Conservation (phyloP, 441 rosid species). For the Croton setiger region DNA sequence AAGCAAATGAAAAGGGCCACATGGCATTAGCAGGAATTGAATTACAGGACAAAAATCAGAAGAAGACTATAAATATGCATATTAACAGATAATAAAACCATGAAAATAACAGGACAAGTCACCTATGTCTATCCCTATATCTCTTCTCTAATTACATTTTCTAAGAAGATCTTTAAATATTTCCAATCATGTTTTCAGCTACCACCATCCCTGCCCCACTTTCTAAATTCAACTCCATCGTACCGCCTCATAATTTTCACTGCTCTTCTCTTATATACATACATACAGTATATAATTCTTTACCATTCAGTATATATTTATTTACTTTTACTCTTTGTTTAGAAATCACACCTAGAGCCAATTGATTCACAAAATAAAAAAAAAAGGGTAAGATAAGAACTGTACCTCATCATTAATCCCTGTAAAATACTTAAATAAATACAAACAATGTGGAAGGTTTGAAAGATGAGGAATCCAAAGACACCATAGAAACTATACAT, state of each 20-base stretch:
- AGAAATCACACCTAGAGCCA: too few relatives aligned
- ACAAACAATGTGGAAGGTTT: too few relatives aligned
- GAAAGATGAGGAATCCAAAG: too few relatives aligned
- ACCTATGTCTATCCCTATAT: background rate
- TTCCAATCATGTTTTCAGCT: slow-evolving; percentile 15
- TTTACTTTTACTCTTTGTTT: too few relatives aligned
- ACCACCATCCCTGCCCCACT: background rate
- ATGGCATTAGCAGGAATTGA: background rate
- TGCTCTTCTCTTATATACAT: background rate
- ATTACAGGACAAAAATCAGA: background rate
- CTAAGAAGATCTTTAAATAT: slow-evolving; percentile 2
- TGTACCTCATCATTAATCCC: too few relatives aligned
- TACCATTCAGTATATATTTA: too few relatives aligned
- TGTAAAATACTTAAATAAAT: too few relatives aligned
- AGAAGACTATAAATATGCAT: background rate
- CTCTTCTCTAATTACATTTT: background rate
- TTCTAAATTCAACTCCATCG: background rate
- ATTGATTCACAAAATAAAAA: too few relatives aligned
- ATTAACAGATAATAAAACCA: background rate
- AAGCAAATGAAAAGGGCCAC: too few relatives aligned
- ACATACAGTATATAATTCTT: too few relatives aligned
- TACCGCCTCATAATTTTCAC: background rate
- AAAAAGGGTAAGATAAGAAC: too few relatives aligned
- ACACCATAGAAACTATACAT: too few relatives aligned
- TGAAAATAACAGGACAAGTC: slow-evolving; percentile 9